Evolutionary conservation across 371 early-diverging fungal species (phyloP).

Genomic region (Mucor indicus): DNA sequence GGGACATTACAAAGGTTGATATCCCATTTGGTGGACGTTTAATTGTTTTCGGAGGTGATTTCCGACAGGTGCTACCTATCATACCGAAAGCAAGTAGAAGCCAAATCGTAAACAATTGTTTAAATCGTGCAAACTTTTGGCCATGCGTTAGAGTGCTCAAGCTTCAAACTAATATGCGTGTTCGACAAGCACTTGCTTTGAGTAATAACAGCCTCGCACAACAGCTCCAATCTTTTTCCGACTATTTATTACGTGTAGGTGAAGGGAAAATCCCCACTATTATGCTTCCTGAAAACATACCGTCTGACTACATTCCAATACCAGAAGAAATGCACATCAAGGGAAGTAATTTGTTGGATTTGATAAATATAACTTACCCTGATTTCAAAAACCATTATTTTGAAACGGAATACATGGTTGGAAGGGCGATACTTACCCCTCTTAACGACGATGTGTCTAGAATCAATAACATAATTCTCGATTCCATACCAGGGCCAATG

Average conservation of each 20-base stretch:
- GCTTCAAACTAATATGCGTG: slow-evolving; percentile 12
- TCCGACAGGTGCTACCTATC: slow-evolving; percentile 20
- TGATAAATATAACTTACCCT: no score
- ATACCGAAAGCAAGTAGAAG: slow-evolving; percentile 3
- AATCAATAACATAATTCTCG: no score
- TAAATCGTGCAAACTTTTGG: slow-evolving; percentile 9
- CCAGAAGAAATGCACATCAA: no score
- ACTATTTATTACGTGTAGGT: not conserved
- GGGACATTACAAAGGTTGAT: slow-evolving; percentile 14
- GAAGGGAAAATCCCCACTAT: no score
- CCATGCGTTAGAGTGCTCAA: not conserved
- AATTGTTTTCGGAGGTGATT: slow-evolving; percentile 21
- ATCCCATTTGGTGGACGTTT: slow-evolving; percentile 28
- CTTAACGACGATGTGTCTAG: no score
- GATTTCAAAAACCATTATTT: no score
- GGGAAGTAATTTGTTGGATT: no score
- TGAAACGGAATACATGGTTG: no score
- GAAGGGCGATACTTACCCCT: no score
- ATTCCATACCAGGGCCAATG: no score
- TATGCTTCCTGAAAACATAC: no score
- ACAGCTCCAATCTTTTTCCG: slow-evolving; percentile 4
- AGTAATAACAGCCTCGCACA: not conserved
- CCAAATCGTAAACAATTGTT: slow-evolving; percentile 6
- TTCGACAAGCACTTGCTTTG: slow-evolving; percentile 1
- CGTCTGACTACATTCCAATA: no score